Percentiles rank a stretch among this genome's conserved stretches.
Evolutionary conservation across 2,329 filamentous ascomycete genomes (phyloP).

Genomic region (Diplodia seriata): DNA sequence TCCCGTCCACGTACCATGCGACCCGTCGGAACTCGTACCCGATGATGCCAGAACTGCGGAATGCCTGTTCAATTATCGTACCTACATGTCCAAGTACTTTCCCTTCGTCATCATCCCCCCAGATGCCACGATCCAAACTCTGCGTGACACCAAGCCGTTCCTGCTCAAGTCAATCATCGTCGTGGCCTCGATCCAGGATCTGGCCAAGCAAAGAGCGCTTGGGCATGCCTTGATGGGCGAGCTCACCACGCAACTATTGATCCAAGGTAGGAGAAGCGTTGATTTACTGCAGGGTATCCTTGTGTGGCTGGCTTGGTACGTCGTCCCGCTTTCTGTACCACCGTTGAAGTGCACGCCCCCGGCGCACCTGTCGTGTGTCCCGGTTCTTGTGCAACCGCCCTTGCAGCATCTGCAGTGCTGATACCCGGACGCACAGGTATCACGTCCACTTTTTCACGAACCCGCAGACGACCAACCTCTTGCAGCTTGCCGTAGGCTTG

Average conservation of each 20-base stretch:
- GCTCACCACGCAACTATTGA: slow-evolving; percentile 10
- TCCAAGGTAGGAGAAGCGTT: slow-evolving; percentile 18
- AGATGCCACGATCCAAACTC: slow-evolving; percentile 9
- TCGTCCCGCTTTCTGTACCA: slow-evolving; percentile 10
- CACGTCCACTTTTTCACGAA: slow-evolving; percentile 52
- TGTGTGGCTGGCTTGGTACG: slow-evolving; percentile 29
- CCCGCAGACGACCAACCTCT: slow-evolving; percentile 46
- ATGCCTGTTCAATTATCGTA: slow-evolving; percentile 29
- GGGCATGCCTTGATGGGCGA: slow-evolving; percentile 22
- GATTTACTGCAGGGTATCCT: slow-evolving; percentile 32
- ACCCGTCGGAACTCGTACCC: slow-evolving; percentile 22
- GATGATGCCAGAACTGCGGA: slow-evolving; percentile 11
- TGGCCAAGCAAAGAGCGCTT: slow-evolving; percentile 18
- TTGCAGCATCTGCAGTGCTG: slow-evolving; percentile 26
- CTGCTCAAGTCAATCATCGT: slow-evolving; percentile 25
- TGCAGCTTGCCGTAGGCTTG: slow-evolving; percentile 51
- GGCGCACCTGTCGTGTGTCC: slow-evolving; percentile 12
- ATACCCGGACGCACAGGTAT: slow-evolving; percentile 42
- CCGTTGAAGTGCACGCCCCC: slow-evolving; percentile 10
- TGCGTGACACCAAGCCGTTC: slow-evolving; percentile 31
- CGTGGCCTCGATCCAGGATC: slow-evolving; percentile 26
- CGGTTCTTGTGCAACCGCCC: slow-evolving; percentile 23
- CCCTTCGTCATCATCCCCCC: slow-evolving; percentile 30
- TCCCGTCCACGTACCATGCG: not conserved
- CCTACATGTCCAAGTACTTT: slow-evolving; percentile 29